phyloP scores from a whole-genome alignment of 2,329 filamentous ascomycete genomes.

The Scortechinia acanthostroma region DNA sequence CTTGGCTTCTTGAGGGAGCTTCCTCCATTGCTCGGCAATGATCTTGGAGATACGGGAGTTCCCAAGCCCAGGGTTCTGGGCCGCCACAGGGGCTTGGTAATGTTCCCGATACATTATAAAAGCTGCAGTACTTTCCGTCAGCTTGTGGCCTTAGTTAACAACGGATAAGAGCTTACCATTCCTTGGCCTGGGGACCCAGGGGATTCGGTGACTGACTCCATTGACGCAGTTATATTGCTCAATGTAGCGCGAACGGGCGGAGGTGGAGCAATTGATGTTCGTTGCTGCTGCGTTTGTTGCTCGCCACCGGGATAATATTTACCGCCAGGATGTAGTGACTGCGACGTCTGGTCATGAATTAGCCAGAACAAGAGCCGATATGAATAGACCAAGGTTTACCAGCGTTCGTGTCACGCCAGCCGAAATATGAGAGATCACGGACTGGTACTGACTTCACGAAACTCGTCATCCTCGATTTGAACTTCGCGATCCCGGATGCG shows the following conservation, averaged over 20 bases:
- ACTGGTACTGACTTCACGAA: conserved; percentile 30
- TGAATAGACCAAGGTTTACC: not conserved
- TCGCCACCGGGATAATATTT: not conserved
- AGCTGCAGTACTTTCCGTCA: conserved; percentile 65
- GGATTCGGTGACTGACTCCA: conserved; percentile 12
- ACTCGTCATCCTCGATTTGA: conserved; percentile 55
- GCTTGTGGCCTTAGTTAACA: not conserved
- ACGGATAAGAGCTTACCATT: conserved; percentile 37
- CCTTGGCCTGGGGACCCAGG: conserved; percentile 46
- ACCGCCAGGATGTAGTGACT: not conserved
- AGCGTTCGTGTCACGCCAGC: not conserved
- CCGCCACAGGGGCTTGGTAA: conserved; percentile 75
- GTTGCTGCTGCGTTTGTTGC: not conserved
- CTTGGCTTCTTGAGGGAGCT: conserved; percentile 68
- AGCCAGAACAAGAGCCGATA: not conserved
- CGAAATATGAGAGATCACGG: not conserved
- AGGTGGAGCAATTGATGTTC: too few species aligned
- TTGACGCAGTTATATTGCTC: too few species aligned
- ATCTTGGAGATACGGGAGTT: conserved; percentile 98
- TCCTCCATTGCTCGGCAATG: conserved; percentile 86
- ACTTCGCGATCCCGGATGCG: conserved; percentile 58
- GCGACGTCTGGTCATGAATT: not conserved
- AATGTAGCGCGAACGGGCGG: too few species aligned
- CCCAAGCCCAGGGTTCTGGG: conserved; percentile 77
- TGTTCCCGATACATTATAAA: conserved; percentile 97